Percentiles rank a stretch among this genome's conserved stretches.
Evolutionary conservation across 768 basidiomycete species (phyloP).

Genomic region (Rhizopogon rudus): DNA sequence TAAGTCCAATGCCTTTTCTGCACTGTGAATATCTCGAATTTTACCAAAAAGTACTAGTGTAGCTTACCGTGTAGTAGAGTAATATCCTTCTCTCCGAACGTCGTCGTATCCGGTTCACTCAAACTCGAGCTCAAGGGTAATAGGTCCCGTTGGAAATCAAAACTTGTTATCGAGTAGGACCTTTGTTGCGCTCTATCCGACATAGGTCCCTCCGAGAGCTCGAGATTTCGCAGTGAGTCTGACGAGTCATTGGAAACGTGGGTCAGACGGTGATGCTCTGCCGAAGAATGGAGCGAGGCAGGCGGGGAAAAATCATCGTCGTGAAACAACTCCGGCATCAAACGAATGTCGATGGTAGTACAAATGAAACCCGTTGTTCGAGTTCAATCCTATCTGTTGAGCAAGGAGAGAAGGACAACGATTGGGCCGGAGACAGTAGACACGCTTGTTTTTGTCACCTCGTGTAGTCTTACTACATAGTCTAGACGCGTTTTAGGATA

Average conservation of each 20-base stretch:
- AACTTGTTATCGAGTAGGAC: conserved; percentile 68
- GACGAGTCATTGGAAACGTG: conserved; percentile 46
- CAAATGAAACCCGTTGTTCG: not conserved
- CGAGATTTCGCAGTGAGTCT: conserved; percentile 73
- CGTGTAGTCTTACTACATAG: not conserved
- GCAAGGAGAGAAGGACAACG: no score
- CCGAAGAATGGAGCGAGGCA: conserved; percentile 8
- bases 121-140: conserved; percentile 75
- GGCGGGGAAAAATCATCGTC: conserved; percentile 10
- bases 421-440: no score
- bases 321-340: not conserved
- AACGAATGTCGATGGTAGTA: not conserved
- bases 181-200: conserved; percentile 33
- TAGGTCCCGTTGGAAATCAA: conserved; percentile 75
- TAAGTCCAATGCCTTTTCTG: conserved; percentile 64
- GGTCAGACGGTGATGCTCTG: conserved; percentile 9
- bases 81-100: conserved; percentile 65
- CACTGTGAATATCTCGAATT: conserved; percentile 20
- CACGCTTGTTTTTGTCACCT: no score
- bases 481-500: not conserved
- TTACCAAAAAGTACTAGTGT: not conserved
- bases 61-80: conserved; percentile 68
- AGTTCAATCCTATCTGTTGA: no score
- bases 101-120: conserved; percentile 54
- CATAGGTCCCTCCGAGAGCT: conserved; percentile 63